These are phyloP conservation scores for Saccharomyces hybrid DNA, from an alignment of 1,139 yeast species.

Conservation along the genomic window DNA sequence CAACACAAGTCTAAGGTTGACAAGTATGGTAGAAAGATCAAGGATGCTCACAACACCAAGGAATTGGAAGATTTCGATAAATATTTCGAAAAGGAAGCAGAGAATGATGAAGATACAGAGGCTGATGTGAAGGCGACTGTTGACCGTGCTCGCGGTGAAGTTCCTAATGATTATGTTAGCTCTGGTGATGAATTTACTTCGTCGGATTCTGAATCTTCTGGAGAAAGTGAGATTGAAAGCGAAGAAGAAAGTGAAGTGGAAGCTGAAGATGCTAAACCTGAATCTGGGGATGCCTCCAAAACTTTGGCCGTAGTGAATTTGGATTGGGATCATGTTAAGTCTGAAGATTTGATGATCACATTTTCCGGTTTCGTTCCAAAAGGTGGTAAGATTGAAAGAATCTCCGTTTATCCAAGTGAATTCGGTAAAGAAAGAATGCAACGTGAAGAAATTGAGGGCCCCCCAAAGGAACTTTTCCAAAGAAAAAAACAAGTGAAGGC, in stretches of 20 bases:
- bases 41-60: conserved; percentile 35
- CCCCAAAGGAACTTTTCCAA: conserved; percentile 75
- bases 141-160: conserved; percentile 72
- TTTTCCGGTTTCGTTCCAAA: conserved; percentile 80
- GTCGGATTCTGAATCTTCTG: conserved; percentile 37
- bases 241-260: conserved; percentile 44
- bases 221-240: conserved; percentile 29
- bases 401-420: conserved; percentile 81
- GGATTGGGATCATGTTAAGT: conserved; percentile 92
- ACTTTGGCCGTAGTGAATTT: conserved; percentile 87
- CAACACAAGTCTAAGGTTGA: conserved; percentile 63
- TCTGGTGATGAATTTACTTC: conserved; percentile 37
- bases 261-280: conserved; percentile 53
- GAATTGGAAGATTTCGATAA: conserved; percentile 50
- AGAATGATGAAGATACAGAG: conserved; percentile 22
- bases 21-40: conserved; percentile 73
- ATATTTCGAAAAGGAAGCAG: conserved; percentile 40
- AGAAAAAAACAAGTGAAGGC: conserved; percentile 34
- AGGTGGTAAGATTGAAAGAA: conserved; percentile 60
- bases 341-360: conserved; percentile 85
- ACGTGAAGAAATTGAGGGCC: conserved; percentile 85
- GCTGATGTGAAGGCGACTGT: conserved; percentile 15
- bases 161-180: conserved; percentile 35
- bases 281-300: conserved; percentile 76
- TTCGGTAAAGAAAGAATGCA: conserved; percentile 92